Evolutionary conservation across 805 yeast genomes (phyloP).

Genomic region (Candida oleophila): DNA sequence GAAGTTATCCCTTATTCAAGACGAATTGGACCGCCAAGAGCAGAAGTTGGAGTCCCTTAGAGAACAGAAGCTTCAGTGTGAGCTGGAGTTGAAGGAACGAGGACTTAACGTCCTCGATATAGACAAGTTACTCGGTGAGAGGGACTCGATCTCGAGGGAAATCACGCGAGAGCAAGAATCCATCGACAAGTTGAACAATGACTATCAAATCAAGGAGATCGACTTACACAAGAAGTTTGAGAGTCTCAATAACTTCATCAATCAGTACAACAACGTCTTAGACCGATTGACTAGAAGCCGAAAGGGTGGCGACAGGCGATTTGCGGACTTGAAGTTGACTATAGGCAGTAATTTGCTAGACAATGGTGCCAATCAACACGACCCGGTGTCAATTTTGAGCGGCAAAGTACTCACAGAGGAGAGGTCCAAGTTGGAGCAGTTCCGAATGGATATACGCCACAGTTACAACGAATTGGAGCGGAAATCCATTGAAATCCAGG

Average conservation of each 20-base stretch:
- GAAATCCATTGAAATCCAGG: conserved; percentile 56
- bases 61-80: conserved; percentile 38
- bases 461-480: conserved; percentile 54
- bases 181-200: conserved; percentile 46
- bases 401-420: conserved; percentile 32
- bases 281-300: conserved; percentile 37
- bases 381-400: not conserved
- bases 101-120: conserved; percentile 64
- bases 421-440: conserved; percentile 33
- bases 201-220: conserved; percentile 47
- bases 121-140: conserved; percentile 59
- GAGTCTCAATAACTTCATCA: conserved; percentile 50
- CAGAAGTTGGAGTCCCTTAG: conserved; percentile 42
- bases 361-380: not conserved
- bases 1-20: conserved; percentile 54
- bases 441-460: conserved; percentile 34
- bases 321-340: conserved; percentile 19
- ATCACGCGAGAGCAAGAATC: conserved; percentile 46
- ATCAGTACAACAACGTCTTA: conserved; percentile 55
- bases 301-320: not conserved
- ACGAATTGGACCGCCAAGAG: conserved; percentile 49
- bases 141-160: conserved; percentile 55
- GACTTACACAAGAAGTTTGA: conserved; percentile 51
- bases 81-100: conserved; percentile 43
- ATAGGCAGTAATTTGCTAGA: not conserved